Percentiles rank a stretch among this genome's conserved stretches.
Evolutionary conservation across 192 early-diverging fungal species (phyloP).

Genomic region (Coemansia sp.): DNA sequence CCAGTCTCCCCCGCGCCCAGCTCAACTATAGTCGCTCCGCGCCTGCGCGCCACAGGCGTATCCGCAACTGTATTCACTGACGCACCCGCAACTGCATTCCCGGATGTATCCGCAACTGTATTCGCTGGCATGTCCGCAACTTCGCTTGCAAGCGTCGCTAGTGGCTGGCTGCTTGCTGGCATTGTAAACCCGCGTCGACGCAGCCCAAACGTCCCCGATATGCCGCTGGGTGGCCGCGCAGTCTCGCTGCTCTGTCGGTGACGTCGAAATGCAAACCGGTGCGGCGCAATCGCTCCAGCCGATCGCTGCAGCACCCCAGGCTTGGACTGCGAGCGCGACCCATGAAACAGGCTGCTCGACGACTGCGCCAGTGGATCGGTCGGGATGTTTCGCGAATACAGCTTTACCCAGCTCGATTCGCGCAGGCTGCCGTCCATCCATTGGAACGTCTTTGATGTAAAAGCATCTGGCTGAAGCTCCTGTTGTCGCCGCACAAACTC

Average conservation of each 20-base stretch:
- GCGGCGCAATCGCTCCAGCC: constrained; percentile 30
- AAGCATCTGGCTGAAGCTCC: constrained; percentile 46
- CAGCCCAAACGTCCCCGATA: constrained; percentile 22
- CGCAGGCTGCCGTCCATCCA: constrained; percentile 44
- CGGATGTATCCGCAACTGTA: too few species aligned
- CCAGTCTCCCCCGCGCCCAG: background rate
- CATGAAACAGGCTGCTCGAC: constrained; percentile 45
- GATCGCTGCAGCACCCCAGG: constrained; percentile 38
- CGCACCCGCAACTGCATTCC: too few species aligned
- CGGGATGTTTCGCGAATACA: constrained; percentile 20
- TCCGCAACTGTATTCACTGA: too few species aligned
- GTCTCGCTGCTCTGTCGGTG: constrained; percentile 46
- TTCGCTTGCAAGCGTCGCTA: background rate
- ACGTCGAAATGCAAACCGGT: constrained; percentile 38
- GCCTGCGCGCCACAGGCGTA: background rate
- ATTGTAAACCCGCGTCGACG: constrained; percentile 44
- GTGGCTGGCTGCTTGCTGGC: constrained; percentile 29
- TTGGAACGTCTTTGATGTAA: constrained; percentile 46
- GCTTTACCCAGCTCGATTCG: constrained; percentile 39
- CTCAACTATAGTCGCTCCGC: constrained; percentile 1
- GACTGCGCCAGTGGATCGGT: constrained; percentile 40
- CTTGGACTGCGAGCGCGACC: constrained; percentile 10
- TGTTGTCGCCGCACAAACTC: constrained; percentile 56
- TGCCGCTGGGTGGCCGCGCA: constrained; percentile 37
- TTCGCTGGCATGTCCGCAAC: too few species aligned